Base-by-base conservation (phyloP, 495 filamentous ascomycete species). In the Podospora pseudocomata region DNA sequence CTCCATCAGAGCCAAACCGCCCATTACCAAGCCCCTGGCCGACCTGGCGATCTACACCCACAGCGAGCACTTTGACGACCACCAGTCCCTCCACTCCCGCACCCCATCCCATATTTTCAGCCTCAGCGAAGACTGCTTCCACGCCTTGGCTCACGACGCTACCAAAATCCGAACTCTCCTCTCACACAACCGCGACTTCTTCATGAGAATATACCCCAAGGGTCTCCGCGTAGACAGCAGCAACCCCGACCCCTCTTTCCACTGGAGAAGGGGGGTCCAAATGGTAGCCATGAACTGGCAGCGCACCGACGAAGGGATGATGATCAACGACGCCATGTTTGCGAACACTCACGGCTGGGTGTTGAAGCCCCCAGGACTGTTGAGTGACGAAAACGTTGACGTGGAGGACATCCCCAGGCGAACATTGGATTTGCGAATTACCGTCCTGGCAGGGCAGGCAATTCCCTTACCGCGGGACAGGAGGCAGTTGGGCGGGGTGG, bases 231-330 rank as follows among this genome's bases (percentile, higher is more conserved):
- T 97, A 62, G 85, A 86, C 70, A 96, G 92, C 32, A 93, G 92
- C 19, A 98, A 97, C 70, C 87, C 89, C 2, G 92, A 97, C 72
- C 94, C 94, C 3, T 86, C 86, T 9, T 83, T 87, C 53, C 92
- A 91, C 80, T 97, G 94, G 94, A 85, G 92, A 2, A 86, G 89
- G 54, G 94, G 94, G 16, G 91, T 94, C 2, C 94, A 98, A 76
- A 90, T 97, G 75, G 94, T 95, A 4, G 94, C 94, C 5, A 84
- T 97, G 75, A 98, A 97, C 78, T 97, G 94, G 93, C 94, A 98
- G 71, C 89, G 86, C 60, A 85, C 87, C 65, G 94, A 97, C 75
- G 89, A 91, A 66, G 93, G 92, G 44, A 96, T 92, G 90, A 97
- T 97, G 93, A 86, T 97, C 54, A 97, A 97, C 74, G 86, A 91